Conservation (phyloP, 768 basidiomycete species). For the Mycena sanguinolenta region DNA sequence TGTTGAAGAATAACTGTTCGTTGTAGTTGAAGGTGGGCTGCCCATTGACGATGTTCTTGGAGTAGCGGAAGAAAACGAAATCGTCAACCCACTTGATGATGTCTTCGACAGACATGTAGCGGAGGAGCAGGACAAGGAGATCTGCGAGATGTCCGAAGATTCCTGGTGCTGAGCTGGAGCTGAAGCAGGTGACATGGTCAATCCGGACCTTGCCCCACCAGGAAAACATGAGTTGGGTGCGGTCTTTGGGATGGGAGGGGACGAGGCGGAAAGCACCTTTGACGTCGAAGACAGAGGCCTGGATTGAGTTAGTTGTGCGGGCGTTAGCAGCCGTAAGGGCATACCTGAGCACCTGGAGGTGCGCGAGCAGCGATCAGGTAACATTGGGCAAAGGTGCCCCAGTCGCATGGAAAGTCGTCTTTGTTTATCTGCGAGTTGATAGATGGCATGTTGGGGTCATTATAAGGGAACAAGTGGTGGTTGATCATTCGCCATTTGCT, state of each 20-base stretch:
- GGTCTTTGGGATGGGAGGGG: constrained; percentile 18
- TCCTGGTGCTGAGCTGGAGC: constrained; percentile 25
- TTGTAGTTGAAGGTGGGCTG: constrained; percentile 25
- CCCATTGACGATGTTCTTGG: background rate
- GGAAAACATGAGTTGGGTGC: constrained; percentile 10
- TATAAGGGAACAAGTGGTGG: constrained; percentile 35
- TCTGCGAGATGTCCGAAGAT: constrained; percentile 38
- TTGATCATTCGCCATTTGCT: constrained; percentile 29
- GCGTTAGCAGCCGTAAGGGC: no score
- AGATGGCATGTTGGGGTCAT: constrained; percentile 16
- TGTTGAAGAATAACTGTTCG: constrained; percentile 26
- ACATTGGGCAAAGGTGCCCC: constrained; percentile 36
- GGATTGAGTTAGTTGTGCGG: no score
- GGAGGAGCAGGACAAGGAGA: constrained; percentile 27
- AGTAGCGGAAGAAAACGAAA: constrained; percentile 38
- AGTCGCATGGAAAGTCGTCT: constrained; percentile 34
- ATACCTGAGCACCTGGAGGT: constrained; percentile 15
- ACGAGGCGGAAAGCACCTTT: constrained; percentile 25
- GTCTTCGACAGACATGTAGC: constrained; percentile 10
- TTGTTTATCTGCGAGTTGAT: constrained; percentile 33
- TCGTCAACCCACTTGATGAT: constrained; percentile 43
- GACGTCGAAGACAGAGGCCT: constrained; percentile 31
- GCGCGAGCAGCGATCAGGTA: constrained; percentile 6
- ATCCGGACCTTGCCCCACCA: constrained; percentile 22
- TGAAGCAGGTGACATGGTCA: constrained; percentile 34